Evolutionary conservation across 257 asterid species (phyloP), one percentile per base, ranked within the genome.

Genomic region (Solanum etuberosum): DNA sequence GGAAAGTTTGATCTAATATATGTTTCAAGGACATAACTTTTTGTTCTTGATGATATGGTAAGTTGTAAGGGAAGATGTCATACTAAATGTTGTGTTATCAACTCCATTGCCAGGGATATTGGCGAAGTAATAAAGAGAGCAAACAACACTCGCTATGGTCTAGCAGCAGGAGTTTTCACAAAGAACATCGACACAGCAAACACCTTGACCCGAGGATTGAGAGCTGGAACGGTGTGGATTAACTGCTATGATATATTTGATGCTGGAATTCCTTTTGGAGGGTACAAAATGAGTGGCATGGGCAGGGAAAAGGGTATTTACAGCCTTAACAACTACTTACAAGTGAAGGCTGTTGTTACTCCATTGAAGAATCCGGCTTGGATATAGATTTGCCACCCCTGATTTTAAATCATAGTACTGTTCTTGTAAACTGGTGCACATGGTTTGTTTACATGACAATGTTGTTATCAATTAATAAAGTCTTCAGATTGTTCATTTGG

Each of bases 261-360:
- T 25, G 97, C 96, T 2, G 93, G 90, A 3, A 92, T 95, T 23
- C 98, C 98, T 1, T 94, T 94, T 67, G 98, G 98, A 12, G 98
- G 98, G 87, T 94, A 94, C 92, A 96, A 96, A 86, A 94, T 96
- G 98, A 96, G 98, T 48, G 98, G 98, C 43, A 89, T 85, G 23
- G 98, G 98, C 63, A 86, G 98, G 90, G 98, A 96, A 73, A 93
- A 93, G 88, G 98, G 98, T 13, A 85, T 91, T 34, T 87, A 96
- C 85, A 92, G 98, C 90, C 96, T 94, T 51, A 84, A 88, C 80
- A 96, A 94, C 92, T 96, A 94, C 86, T 88, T 96, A 89, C 98
- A 94, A 89, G 94, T 96, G 85, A 96, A 94, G 86, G 93, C 98
- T 67, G 97, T 96, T 57, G 94, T 95, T n/a, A 86, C 98, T 78